These are phyloP conservation scores for Papiliotrema nemorosa DNA, from an alignment of 1,284 basidiomycete species.

Conservation along the genomic window DNA sequence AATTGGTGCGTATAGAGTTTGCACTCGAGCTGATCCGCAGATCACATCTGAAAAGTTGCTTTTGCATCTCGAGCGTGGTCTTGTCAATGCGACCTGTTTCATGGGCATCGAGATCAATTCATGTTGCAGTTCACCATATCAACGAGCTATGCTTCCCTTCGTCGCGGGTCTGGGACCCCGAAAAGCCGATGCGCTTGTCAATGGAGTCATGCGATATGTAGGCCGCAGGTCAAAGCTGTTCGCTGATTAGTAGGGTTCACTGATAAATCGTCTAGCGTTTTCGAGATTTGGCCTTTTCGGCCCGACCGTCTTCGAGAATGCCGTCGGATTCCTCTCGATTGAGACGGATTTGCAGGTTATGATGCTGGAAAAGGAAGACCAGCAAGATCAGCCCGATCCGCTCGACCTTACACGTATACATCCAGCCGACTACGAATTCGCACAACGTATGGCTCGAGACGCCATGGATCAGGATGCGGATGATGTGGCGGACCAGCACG, in stretches of 20 bases:
- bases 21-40: constrained; percentile 49
- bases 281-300: constrained; percentile 67
- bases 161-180: constrained; percentile 92
- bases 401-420: constrained; percentile 95
- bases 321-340: constrained; percentile 85
- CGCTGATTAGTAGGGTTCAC: constrained; percentile 60
- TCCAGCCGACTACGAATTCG: constrained; percentile 95
- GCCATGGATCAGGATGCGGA: constrained; percentile 94
- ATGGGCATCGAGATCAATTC: constrained; percentile 96
- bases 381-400: constrained; percentile 70
- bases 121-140: constrained; percentile 80
- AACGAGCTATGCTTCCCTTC: constrained; percentile 81
- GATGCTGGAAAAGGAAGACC: constrained; percentile 54
- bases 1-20: constrained; percentile 60
- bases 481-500: constrained; percentile 83
- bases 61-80: constrained; percentile 73
- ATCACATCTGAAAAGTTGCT: constrained; percentile 81
- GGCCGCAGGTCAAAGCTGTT: constrained; percentile 1
- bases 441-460: constrained; percentile 97
- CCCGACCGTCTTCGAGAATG: constrained; percentile 85
- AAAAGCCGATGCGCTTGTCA: constrained; percentile 82
- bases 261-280: constrained; percentile 82
- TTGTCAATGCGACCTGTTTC: constrained; percentile 86
- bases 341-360: constrained; percentile 63
- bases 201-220: constrained; percentile 64